Evolutionary conservation across 495 filamentous ascomycete genomes (phyloP).

Genomic region (Aspergillus wentii): DNA sequence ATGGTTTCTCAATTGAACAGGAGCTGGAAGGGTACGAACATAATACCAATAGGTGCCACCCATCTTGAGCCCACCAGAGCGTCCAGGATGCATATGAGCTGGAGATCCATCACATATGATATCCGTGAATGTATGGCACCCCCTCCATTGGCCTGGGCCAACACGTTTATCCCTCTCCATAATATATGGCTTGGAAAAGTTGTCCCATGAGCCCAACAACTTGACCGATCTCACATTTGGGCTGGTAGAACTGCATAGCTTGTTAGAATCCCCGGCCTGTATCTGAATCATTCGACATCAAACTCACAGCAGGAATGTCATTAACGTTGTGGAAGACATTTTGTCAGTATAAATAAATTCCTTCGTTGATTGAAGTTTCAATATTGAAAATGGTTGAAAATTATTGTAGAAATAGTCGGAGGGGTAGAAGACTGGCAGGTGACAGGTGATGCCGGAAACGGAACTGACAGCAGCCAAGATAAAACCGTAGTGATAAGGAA

Average conservation of each 20-base stretch:
- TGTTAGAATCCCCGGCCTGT: constrained; percentile 2
- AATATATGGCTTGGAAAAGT: constrained; percentile 69
- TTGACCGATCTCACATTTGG: constrained; percentile 67
- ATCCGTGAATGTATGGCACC: constrained; percentile 77
- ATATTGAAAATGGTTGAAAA: too few species aligned
- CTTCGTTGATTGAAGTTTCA: too few species aligned
- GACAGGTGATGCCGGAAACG: too few species aligned
- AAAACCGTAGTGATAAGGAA: constrained; percentile 2
- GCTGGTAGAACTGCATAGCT: constrained; percentile 52
- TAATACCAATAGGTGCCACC: constrained; percentile 94
- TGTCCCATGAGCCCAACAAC: constrained; percentile 90
- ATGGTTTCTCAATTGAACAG: constrained; percentile 1
- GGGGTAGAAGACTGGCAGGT: too few species aligned
- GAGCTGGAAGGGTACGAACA: constrained; percentile 44
- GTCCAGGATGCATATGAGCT: constrained; percentile 44
- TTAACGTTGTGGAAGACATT: constrained; percentile 70
- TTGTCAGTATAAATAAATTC: constrained; percentile 1
- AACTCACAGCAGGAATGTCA: constrained; percentile 73
- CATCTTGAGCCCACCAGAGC: constrained; percentile 81
- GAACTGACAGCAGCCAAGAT: constrained; percentile 10
- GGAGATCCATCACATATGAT: constrained; percentile 76
- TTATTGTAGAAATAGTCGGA: too few species aligned
- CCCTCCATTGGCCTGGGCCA: constrained; percentile 71
- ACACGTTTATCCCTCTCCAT: constrained; percentile 73
- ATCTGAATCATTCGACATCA: background rate